Evolutionary conservation across 2,329 filamentous ascomycete genomes (phyloP).

Genomic region (Phyllosticta capitalensis): DNA sequence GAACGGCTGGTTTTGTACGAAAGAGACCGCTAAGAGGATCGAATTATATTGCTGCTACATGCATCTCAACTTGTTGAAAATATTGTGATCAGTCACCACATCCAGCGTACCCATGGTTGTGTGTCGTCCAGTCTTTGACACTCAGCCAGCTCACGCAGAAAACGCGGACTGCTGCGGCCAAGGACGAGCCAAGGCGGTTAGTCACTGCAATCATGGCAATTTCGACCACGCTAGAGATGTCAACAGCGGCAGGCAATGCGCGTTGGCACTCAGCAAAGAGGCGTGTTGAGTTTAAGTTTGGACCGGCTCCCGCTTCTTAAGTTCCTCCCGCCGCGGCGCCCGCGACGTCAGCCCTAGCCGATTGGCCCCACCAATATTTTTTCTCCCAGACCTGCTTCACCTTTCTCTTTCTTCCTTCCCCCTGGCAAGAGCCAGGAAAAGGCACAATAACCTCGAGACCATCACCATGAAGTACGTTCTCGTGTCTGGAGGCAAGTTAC

Average conservation of each 20-base stretch:
- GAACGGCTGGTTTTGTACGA: background rate
- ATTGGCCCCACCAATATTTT: slow-evolving; percentile 17
- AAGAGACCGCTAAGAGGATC: background rate
- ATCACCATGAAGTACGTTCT: slow-evolving; percentile 71
- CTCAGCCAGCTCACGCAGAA: background rate
- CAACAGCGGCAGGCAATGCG: background rate
- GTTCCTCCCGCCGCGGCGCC: background rate
- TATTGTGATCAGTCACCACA: background rate
- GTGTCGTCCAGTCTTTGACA: background rate
- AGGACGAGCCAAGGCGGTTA: background rate
- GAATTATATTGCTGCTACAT: background rate
- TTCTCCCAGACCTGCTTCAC: slow-evolving; percentile 18
- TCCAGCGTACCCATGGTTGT: too few species aligned
- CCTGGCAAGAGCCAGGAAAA: slow-evolving; percentile 30
- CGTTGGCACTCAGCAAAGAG: background rate
- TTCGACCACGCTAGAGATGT: background rate
- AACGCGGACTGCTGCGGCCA: background rate
- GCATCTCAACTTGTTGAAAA: background rate
- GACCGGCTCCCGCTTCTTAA: background rate
- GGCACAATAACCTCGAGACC: slow-evolving; percentile 25
- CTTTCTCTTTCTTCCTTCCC: slow-evolving; percentile 29
- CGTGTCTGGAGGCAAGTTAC: slow-evolving; percentile 63
- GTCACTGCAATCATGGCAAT: background rate
- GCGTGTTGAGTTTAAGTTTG: background rate
- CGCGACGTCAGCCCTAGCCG: slow-evolving; percentile 3